These are phyloP conservation scores for Boletus pseudo-olivaceus DNA, from an alignment of 768 basidiomycete genomes.

Conservation along the genomic window DNA sequence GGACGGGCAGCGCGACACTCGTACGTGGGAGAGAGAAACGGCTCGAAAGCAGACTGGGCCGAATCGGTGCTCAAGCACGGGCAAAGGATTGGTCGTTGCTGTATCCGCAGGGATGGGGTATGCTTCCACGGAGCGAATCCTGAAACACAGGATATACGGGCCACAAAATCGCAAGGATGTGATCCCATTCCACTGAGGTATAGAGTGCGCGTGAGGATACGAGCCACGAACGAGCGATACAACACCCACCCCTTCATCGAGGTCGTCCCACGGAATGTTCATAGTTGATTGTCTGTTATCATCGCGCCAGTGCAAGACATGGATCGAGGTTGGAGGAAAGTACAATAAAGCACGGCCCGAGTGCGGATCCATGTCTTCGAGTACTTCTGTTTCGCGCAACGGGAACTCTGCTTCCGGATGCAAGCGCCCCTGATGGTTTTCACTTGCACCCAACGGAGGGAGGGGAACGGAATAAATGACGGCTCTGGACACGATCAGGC, in stretches of 20 bases:
- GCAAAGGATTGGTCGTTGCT: slow-evolving; percentile 5
- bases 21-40: slow-evolving; percentile 40
- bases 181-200: slow-evolving; percentile 39
- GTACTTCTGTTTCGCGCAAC: slow-evolving; percentile 14
- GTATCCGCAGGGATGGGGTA: slow-evolving; percentile 19
- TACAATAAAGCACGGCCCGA: slow-evolving; percentile 31
- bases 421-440: background rate
- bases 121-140: slow-evolving; percentile 49
- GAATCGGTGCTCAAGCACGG: slow-evolving; percentile 22
- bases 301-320: slow-evolving; percentile 39
- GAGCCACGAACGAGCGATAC: background rate
- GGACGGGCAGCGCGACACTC: slow-evolving; percentile 25
- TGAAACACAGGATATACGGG: slow-evolving; percentile 50
- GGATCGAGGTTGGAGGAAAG: slow-evolving; percentile 29
- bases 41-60: slow-evolving; percentile 37
- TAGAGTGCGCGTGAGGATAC: background rate
- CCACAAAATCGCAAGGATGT: slow-evolving; percentile 45
- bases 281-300: slow-evolving; percentile 21
- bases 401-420: slow-evolving; percentile 13
- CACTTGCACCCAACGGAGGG: background rate
- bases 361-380: slow-evolving; percentile 36
- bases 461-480: slow-evolving; percentile 14
- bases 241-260: slow-evolving; percentile 33
- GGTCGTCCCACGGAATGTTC: slow-evolving; percentile 20
- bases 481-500: slow-evolving; percentile 3